phyloP scores from a whole-genome alignment of 495 filamentous ascomycete genomes.

The Viridothelium virens region DNA sequence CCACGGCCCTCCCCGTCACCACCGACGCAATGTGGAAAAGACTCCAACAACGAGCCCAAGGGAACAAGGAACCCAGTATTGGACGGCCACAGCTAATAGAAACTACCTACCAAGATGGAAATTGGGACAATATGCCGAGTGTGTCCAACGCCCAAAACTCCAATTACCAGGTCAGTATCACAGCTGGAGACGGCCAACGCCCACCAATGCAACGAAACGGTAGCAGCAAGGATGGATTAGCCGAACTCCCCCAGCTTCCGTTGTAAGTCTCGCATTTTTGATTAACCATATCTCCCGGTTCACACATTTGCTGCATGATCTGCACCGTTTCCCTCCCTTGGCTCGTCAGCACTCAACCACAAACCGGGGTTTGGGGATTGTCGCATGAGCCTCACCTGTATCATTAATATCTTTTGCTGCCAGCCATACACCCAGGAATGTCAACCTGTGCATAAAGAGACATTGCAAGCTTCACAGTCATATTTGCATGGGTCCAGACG shows the following conservation, averaged over 20 bases:
- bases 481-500: neutral
- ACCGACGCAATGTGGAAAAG: conserved; percentile 6
- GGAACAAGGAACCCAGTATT: conserved; percentile 8
- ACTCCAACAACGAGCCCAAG: conserved; percentile 1
- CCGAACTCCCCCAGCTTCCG: neutral
- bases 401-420: neutral
- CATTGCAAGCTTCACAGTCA: neutral
- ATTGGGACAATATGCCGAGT: conserved; percentile 6
- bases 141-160: conserved; percentile 7
- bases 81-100: neutral
- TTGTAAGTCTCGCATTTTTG: neutral
- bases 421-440: neutral
- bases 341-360: neutral
- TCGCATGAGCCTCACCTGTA: neutral
- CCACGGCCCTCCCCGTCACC: neutral
- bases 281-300: neutral
- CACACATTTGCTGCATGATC: neutral
- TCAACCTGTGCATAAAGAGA: neutral
- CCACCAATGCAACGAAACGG: conserved; percentile 2
- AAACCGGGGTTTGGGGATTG: neutral
- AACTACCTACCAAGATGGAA: conserved; percentile 7
- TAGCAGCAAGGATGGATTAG: conserved; percentile 8
- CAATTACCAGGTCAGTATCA: conserved; percentile 4
- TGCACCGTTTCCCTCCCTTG: neutral
- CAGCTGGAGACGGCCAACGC: neutral